A percentile compares a stretch with the other conserved stretches of the same genome.
Evolutionary conservation across 495 filamentous ascomycete genomes (phyloP).

Genomic region (Trichoderma virens): DNA sequence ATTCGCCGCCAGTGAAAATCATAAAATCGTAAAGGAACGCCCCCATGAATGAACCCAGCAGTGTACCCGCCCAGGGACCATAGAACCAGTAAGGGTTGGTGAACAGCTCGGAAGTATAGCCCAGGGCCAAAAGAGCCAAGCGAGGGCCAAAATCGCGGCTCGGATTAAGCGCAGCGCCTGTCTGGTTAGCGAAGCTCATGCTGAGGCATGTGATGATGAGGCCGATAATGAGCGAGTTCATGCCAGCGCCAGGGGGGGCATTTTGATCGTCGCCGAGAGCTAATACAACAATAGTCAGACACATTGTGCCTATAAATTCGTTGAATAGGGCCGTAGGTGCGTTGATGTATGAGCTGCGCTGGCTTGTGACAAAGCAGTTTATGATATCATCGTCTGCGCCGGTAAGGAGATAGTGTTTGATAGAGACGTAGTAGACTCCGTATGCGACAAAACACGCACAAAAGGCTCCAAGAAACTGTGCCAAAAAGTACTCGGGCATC

Average conservation of each 20-base stretch:
- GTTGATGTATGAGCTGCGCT: slow-evolving; percentile 30
- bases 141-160: slow-evolving; percentile 47
- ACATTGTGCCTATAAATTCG: slow-evolving; percentile 41
- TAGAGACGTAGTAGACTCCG: slow-evolving; percentile 43
- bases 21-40: slow-evolving; percentile 46
- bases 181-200: slow-evolving; percentile 40
- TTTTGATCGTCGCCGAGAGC: slow-evolving; percentile 50
- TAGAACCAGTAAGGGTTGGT: slow-evolving; percentile 44
- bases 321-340: slow-evolving; percentile 42
- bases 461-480: slow-evolving; percentile 42
- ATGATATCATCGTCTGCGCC: slow-evolving; percentile 25
- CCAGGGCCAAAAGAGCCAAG: slow-evolving; percentile 28
- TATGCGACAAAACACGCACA: slow-evolving; percentile 37
- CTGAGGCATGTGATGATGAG: slow-evolving; percentile 35
- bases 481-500: slow-evolving; percentile 41
- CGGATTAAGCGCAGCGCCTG: slow-evolving; percentile 42
- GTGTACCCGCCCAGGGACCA: slow-evolving; percentile 40
- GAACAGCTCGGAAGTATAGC: slow-evolving; percentile 36
- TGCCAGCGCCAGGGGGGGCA: slow-evolving; percentile 46
- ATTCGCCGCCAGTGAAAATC: slow-evolving; percentile 46
- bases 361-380: slow-evolving; percentile 31
- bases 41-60: slow-evolving; percentile 38
- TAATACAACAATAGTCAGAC: slow-evolving; percentile 39
- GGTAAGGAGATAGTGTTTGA: slow-evolving; percentile 30
- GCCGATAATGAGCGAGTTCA: slow-evolving; percentile 41